Percentiles rank a stretch among this genome's conserved stretches.
Evolutionary conservation across 202 grass and related monocot genomes (phyloP).

Genomic region (Schoenoplectus tabernaemontani): DNA sequence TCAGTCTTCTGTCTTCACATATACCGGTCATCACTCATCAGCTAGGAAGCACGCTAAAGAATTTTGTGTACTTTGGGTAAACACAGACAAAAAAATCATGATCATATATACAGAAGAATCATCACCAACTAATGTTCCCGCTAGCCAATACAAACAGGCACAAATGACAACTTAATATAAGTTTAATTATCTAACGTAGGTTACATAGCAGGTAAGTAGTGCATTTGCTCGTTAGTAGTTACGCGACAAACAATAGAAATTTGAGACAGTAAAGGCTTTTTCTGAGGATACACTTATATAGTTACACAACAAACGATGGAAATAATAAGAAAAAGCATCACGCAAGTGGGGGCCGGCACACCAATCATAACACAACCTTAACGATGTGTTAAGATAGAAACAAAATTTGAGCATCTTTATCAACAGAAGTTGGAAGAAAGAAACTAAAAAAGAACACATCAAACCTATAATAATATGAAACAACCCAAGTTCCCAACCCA

Average conservation of each 20-base stretch:
- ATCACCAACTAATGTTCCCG: background rate
- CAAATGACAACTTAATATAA: background rate
- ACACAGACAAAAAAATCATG: background rate
- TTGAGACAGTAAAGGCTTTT: background rate
- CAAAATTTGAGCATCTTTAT: background rate
- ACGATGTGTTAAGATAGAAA: constrained; percentile 1
- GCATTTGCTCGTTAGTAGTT: background rate
- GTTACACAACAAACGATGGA: background rate
- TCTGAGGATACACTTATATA: background rate
- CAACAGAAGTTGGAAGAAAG: background rate
- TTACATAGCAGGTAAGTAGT: background rate
- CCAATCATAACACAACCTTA: constrained; percentile 12
- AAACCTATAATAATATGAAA: background rate
- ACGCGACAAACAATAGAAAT: background rate
- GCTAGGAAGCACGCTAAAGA: background rate
- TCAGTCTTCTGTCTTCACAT: no score
- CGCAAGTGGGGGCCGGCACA: background rate
- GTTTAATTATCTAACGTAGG: background rate
- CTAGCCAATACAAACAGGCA: background rate
- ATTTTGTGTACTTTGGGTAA: background rate
- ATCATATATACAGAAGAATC: background rate
- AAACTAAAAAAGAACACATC: background rate
- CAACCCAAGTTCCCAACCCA: background rate
- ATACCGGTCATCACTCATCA: no score
- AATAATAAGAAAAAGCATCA: background rate